phyloP scores from a whole-genome alignment of 2,329 filamentous ascomycete genomes.

The Thermomyces lanuginosus region DNA sequence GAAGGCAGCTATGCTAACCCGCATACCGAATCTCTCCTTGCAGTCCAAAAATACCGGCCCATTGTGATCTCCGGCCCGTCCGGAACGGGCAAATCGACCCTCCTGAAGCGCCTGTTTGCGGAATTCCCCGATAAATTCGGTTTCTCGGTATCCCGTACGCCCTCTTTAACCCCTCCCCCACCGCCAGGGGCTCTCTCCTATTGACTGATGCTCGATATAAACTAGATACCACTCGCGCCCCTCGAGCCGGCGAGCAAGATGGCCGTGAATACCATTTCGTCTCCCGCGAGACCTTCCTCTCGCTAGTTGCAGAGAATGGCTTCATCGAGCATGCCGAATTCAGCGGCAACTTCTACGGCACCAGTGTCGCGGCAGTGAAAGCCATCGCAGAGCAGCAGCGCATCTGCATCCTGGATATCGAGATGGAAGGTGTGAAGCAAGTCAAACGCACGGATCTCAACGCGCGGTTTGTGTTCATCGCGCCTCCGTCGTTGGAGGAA shows the following conservation, averaged over 20 bases:
- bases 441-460: constrained; percentile 60
- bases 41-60: constrained; percentile 14
- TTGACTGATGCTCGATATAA: constrained; percentile 7
- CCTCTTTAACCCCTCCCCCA: not conserved
- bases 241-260: constrained; percentile 57
- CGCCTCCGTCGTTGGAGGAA: constrained; percentile 55
- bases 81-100: constrained; percentile 28
- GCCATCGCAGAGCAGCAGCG: constrained; percentile 54
- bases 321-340: constrained; percentile 85
- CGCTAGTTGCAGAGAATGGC: constrained; percentile 48
- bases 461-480: constrained; percentile 70
- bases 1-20: no score
- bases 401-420: constrained; percentile 80
- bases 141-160: constrained; percentile 26
- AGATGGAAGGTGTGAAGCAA: constrained; percentile 97
- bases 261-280: constrained; percentile 73
- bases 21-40: not conserved
- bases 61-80: constrained; percentile 28
- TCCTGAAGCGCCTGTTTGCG: constrained; percentile 26
- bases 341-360: constrained; percentile 74
- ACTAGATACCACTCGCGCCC: constrained; percentile 60
- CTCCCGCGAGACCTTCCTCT: constrained; percentile 48
- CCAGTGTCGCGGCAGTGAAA: constrained; percentile 61
- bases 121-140: constrained; percentile 28
- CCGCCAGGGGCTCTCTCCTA: not conserved